Base-by-base conservation (phyloP, 352 stramenopile genomes). In the Phytophthora brassicae region DNA sequence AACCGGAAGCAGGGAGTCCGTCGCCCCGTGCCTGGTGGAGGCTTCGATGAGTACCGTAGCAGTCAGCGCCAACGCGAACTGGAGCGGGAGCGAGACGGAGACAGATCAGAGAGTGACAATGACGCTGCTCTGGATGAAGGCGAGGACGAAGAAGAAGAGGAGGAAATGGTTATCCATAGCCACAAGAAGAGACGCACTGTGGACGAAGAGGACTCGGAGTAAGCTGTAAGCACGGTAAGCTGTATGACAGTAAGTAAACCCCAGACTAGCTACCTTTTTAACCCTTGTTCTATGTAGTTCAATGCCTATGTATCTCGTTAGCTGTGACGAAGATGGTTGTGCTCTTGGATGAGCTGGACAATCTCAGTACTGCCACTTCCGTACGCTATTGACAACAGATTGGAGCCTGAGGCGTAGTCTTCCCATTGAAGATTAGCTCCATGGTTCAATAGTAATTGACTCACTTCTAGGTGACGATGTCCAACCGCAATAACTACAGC, bases 131-230 rank as follows among this genome's bases (percentile, higher is more conserved):
- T 63, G 33, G 72, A 83, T 11, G 69, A 90, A 3, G 85, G 87
- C 8, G 77, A 92, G 4, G 78, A 91, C 7, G 78, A 90, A 5
- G 86, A 95, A 20, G 86, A 87, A 14, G 76, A 89, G 29, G 81
- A 94, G 35, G 83, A 93, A 26, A 64, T 90, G 39, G 80, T 91
- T 41, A 75, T 89, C 45, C 84, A 65, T 47, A 81, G 68, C 43
- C 72, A 81, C 63, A 93, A 93, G 70, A 93, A 92, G 66, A 73
- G 84, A 64, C 81, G 84, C 60, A 95, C 83, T 12, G 78, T 92
- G 50, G 86, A 92, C 52, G 68, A 76, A 54, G 86, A 95, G 66
- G 86, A 92, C 68, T 92, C 82, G 28, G 84, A 93, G 28, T 93
- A 85, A 74, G 50, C n/a, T 39, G 43, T 22, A 29, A 58, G n/a